Conservation (phyloP, 1,284 basidiomycete genomes). For the Melampsora americana region DNA sequence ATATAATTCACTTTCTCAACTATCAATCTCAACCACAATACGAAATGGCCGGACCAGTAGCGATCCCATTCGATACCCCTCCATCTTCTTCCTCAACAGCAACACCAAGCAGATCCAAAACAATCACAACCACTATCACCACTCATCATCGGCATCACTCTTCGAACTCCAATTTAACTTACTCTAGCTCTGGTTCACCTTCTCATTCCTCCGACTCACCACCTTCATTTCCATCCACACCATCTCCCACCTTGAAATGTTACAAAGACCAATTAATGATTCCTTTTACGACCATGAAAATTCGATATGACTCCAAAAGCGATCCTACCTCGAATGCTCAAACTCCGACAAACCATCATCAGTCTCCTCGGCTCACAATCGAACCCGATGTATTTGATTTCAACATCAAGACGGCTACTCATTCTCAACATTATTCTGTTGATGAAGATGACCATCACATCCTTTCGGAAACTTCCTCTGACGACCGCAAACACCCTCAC, state of each 20-base stretch:
- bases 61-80: background rate
- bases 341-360: background rate
- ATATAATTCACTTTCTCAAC: no score
- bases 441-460: no score
- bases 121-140: no score
- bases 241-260: background rate
- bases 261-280: background rate
- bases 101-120: no score
- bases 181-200: background rate
- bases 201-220: background rate
- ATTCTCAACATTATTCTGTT: background rate
- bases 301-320: background rate
- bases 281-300: background rate
- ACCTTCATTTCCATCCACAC: background rate
- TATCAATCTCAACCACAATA: no score
- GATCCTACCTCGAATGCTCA: background rate
- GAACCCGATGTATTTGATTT: background rate
- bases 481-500: no score
- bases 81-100: no score
- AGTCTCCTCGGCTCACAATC: background rate
- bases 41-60: background rate
- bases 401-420: background rate
- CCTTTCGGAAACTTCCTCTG: no score
- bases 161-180: background rate
- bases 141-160: no score